These are phyloP conservation scores for Lactarius quietus DNA, from an alignment of 768 basidiomycete species.

Conservation along the genomic window DNA sequence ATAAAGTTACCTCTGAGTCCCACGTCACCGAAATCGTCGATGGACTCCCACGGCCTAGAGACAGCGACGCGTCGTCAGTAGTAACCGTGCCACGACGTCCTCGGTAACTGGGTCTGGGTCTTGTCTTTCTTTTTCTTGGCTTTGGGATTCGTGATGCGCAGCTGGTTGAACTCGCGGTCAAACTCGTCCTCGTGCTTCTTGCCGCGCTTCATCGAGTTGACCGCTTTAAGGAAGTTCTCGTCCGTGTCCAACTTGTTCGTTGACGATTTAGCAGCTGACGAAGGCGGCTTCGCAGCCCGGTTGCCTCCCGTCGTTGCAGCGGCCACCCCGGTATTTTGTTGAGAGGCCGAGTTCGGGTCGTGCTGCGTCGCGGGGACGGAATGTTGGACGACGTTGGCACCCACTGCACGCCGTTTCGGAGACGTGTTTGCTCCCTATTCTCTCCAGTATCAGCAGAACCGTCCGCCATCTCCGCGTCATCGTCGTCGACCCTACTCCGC, in stretches of 20 bases:
- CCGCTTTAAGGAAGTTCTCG: constrained; percentile 57
- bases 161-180: constrained; percentile 71
- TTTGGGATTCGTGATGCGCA: constrained; percentile 61
- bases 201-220: constrained; percentile 65
- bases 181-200: constrained; percentile 63
- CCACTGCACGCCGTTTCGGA: constrained; percentile 18
- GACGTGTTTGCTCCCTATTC: background rate
- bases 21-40: constrained; percentile 63
- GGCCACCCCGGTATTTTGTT: background rate
- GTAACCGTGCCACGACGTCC: constrained; percentile 34
- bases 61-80: background rate
- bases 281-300: background rate
- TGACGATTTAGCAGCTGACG: background rate
- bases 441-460: background rate
- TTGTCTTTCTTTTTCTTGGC: constrained; percentile 27
- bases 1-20: constrained; percentile 67
- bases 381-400: background rate
- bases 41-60: constrained; percentile 50
- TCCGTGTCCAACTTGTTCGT: constrained; percentile 47
- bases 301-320: background rate
- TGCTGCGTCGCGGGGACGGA: background rate
- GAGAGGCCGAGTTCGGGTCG: background rate
- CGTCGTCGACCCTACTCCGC: constrained; percentile 10
- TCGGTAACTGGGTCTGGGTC: background rate
- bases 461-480: constrained; percentile 2